Base-by-base conservation (phyloP, 805 yeast genomes). In the Candida glaebosa region DNA sequence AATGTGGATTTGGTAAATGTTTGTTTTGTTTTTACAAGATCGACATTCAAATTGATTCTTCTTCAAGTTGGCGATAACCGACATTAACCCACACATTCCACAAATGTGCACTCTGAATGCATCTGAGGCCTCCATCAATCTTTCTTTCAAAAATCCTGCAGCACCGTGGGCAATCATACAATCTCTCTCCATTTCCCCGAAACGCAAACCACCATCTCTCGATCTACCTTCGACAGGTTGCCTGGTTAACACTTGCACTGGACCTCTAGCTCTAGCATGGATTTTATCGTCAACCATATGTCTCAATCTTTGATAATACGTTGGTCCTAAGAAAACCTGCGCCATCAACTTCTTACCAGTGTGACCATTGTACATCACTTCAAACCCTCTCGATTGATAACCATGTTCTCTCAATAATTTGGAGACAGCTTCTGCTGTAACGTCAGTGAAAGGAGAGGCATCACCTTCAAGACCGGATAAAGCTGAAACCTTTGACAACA, bases 141-240 rank as follows among this genome's bases (percentile, higher is more conserved):
- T 79, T 71, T 93, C 99, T 67, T 91, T 89, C 72, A 93, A 78
- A 75, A 93, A 91, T 5, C 97, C 95, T 3, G 99, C 97, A 10
- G 97, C 98, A 65, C 99, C 99, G 63, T 93, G 98, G 2, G 99
- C 99, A 75, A 93, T 93, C 97, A 93, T 91, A 84, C 99, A 93
- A 77, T 93, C 99, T 75, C 99, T 87, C 71, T 93, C 99, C 99
- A 93, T 93, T 69, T 91, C 99, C 60, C 99, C 99, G 79, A 91
- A 90, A 69, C 99, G 87, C 64, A 91, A 75, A 55, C 99, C 99
- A 80, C 99, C 99, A 68, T 93, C 98, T 71, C 99, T 82, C 14
- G 97, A 89, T 68, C 99, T 83, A 81, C 99, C 99, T 69, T 91
- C 98, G 48, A 90, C 96, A 3, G 99, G 99, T 68, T 91, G 99